Evolutionary conservation across 257 asterid species (phyloP).

Genomic region (Plantago elongata): DNA sequence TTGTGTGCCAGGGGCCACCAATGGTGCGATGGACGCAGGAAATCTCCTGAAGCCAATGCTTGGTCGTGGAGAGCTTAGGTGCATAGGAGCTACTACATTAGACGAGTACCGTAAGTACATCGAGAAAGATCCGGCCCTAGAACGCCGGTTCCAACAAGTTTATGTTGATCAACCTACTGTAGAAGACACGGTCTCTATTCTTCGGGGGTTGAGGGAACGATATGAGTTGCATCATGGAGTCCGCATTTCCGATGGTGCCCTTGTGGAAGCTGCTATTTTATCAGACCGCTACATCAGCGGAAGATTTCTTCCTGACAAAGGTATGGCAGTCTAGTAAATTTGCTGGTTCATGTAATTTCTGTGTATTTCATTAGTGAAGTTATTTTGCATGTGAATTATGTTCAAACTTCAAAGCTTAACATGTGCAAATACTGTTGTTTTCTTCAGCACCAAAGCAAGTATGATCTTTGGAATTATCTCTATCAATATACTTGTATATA

Average conservation of each 20-base stretch:
- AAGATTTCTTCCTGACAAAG: slow-evolving; percentile 94
- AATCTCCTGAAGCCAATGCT: slow-evolving; percentile 97
- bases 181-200: slow-evolving; percentile 83
- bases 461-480: too few species aligned
- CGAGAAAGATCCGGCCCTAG: slow-evolving; percentile 90
- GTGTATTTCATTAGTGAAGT: not conserved
- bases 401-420: not conserved
- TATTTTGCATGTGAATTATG: not conserved
- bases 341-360: not conserved
- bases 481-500: too few species aligned
- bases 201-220: slow-evolving; percentile 92
- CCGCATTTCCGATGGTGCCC: slow-evolving; percentile 86
- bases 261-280: slow-evolving; percentile 86
- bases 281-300: slow-evolving; percentile 91
- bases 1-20: slow-evolving; percentile 69
- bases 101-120: slow-evolving; percentile 92
- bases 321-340: slow-evolving; percentile 25
- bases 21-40: slow-evolving; percentile 99
- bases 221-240: slow-evolving; percentile 97
- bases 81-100: slow-evolving; percentile 96
- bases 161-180: slow-evolving; percentile 91
- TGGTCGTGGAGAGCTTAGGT: slow-evolving; percentile 95
- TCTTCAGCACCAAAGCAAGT: too few species aligned
- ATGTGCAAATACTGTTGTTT: not conserved
- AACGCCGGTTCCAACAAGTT: slow-evolving; percentile 96